These are phyloP conservation scores for Panicum miliaceum DNA, from an alignment of 176 grass and related monocot genomes.

Conservation along the genomic window DNA sequence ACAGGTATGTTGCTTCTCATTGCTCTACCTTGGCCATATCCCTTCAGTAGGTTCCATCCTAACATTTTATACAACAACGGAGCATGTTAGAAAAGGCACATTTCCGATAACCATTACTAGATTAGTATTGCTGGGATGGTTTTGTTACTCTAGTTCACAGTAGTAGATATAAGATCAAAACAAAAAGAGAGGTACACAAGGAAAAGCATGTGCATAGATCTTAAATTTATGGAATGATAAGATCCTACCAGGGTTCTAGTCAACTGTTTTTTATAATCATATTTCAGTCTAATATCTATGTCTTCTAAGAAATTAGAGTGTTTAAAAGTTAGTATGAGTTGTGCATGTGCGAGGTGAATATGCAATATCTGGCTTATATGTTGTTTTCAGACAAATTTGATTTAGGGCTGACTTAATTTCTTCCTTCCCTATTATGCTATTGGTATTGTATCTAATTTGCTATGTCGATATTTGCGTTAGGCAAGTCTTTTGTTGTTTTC, in stretches of 20 bases:
- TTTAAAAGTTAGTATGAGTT: not conserved
- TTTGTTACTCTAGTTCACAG: not conserved
- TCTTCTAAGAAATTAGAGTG: not conserved
- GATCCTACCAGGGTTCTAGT: not conserved
- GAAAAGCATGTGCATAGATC: not conserved
- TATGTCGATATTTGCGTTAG: not conserved
- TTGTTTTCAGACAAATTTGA: not conserved
- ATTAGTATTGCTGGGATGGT: not conserved
- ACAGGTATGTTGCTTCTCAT: constrained; percentile 64
- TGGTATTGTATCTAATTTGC: not conserved
- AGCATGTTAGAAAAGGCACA: not conserved
- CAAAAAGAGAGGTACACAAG: not conserved
- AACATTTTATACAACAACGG: not conserved
- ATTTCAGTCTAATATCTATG: not conserved
- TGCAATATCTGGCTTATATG: constrained; percentile 3
- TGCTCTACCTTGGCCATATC: not conserved
- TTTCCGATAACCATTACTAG: not conserved
- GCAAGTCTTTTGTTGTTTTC: constrained; percentile 31
- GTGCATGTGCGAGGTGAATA: not conserved
- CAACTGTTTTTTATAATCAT: not conserved
- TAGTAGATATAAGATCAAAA: not conserved
- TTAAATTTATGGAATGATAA: not conserved
- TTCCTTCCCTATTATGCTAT: not conserved
- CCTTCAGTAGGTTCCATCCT: not conserved
- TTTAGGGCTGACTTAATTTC: not conserved